phyloP scores from a whole-genome alignment of 2,329 filamentous ascomycete genomes.

The Penicillium fuscoglaucum region DNA sequence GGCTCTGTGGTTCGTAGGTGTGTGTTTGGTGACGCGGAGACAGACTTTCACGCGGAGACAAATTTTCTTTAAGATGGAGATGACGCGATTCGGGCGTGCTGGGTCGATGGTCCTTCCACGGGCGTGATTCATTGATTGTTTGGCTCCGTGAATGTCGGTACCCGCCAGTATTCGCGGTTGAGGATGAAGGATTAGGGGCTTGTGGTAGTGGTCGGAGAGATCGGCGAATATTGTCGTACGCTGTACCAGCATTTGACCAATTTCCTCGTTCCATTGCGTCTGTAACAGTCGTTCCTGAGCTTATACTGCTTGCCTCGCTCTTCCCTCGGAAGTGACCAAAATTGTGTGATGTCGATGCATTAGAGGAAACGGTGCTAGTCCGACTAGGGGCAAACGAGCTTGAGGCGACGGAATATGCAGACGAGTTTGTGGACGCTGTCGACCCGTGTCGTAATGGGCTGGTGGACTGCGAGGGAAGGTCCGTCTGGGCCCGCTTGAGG shows the following conservation, averaged over 20 bases:
- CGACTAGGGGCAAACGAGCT: slow-evolving; percentile 54
- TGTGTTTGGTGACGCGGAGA: slow-evolving; percentile 25
- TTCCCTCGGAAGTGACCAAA: slow-evolving; percentile 69
- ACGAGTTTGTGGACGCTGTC: slow-evolving; percentile 56
- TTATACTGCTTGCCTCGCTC: slow-evolving; percentile 67
- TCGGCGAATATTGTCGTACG: slow-evolving; percentile 71
- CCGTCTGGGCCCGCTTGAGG: slow-evolving; percentile 42
- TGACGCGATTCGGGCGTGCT: slow-evolving; percentile 35
- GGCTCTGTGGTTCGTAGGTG: slow-evolving; percentile 25
- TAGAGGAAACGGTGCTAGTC: slow-evolving; percentile 71
- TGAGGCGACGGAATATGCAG: slow-evolving; percentile 52
- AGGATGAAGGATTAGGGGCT: slow-evolving; percentile 55
- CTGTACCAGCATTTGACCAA: slow-evolving; percentile 56
- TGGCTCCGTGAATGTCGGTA: slow-evolving; percentile 57
- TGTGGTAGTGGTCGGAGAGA: slow-evolving; percentile 75
- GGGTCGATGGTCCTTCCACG: slow-evolving; percentile 36
- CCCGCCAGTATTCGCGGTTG: slow-evolving; percentile 33
- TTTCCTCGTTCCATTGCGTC: slow-evolving; percentile 23
- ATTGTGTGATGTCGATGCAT: slow-evolving; percentile 59
- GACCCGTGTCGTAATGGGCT: slow-evolving; percentile 56
- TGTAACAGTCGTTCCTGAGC: slow-evolving; percentile 37
- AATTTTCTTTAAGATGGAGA: slow-evolving; percentile 31
- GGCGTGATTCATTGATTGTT: slow-evolving; percentile 59
- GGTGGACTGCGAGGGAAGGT: slow-evolving; percentile 43
- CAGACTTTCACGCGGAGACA: slow-evolving; percentile 33